Evolutionary conservation across 257 asterid genomes (phyloP).

Genomic region (Salvia splendens): DNA sequence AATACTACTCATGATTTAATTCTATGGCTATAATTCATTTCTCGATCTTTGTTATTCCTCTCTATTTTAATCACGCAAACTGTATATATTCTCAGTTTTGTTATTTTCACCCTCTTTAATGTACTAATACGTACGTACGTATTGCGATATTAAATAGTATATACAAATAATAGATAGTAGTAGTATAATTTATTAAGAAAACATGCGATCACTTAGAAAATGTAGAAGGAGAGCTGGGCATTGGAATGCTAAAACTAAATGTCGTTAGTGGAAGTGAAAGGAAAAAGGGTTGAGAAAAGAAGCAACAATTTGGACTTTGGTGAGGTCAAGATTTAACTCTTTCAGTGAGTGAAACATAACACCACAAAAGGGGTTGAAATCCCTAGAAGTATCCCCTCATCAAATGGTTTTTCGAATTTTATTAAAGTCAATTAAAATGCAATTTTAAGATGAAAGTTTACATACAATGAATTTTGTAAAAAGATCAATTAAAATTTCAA

Average conservation of each 20-base stretch:
- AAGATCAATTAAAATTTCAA: too few species aligned
- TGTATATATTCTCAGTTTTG: too few species aligned
- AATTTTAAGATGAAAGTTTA: background rate
- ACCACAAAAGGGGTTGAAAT: slow-evolving; percentile 31
- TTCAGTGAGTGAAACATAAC: slow-evolving; percentile 42
- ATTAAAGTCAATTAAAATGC: background rate
- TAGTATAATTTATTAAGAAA: background rate
- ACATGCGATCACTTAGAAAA: background rate
- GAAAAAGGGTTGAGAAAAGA: slow-evolving; percentile 36
- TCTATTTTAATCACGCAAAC: too few species aligned
- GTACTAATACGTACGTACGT: too few species aligned
- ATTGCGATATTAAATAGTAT: too few species aligned
- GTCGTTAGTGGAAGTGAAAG: slow-evolving; percentile 46
- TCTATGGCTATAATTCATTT: too few species aligned
- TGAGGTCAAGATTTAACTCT: slow-evolving; percentile 52
- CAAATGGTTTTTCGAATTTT: background rate
- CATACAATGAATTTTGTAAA: too few species aligned
- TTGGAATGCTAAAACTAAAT: slow-evolving; percentile 10
- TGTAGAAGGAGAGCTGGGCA: background rate
- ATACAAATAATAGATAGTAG: too few species aligned
- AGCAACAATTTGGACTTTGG: slow-evolving; percentile 52
- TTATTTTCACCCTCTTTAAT: too few species aligned
- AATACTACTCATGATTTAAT: too few species aligned
- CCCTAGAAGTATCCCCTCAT: background rate
- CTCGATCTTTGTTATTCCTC: too few species aligned